Evolutionary conservation across 371 early-diverging fungal species (phyloP), one percentile per base, ranked within the genome.

Genomic region (Actinomortierella wolfii): DNA sequence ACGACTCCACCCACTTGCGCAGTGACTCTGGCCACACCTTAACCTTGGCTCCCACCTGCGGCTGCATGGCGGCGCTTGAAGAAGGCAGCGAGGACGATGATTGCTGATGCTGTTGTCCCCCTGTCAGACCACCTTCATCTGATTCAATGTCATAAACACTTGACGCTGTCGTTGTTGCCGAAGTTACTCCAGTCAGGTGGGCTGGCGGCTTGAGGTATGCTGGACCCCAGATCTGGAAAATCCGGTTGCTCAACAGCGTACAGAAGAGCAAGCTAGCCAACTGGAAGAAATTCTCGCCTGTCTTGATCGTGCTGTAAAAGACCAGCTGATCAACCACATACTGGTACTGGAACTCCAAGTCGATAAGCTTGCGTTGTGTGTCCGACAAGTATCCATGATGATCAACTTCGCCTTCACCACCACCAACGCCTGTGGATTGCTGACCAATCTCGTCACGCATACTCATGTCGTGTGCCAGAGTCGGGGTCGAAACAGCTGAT

Each of bases 301-400:
- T 86, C 60, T 89, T 87, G 49, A 86, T 81, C 3, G 90, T 89
- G 21, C 83, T 86, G 68, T 83, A 88, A 51, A 86, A 84, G 21
- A 86, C 79, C 23, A 90, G 68, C 56, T 90, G 87, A 66, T 89
- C 89, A 2, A 87, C 83, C 61, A 90, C 81, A 59, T 86, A 87
- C n/a, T 74, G 68, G 61, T 86, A 90, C 48, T 79, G 75, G 54
- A 89, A 87, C 45, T 76, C 81, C 14, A 85, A 48, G 24, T 88
- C 86, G 49, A 67, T 60, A 48, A 82, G 64, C 62, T 79, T 84
- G 21, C 75, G 75, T 40, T 67, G 77, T 6, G 67, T 60, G 44
- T 57, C 73, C 34, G 34, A 34, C 34, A 34, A 6, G 34, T 34
- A 34, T 11, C 34, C 34, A 11, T 11, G 7, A 11, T 11, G 4